A percentile compares a stretch with the other conserved stretches of the same genome.
Conservation (phyloP, 176 grass and related monocot genomes). For the Echinochloa phyllopogon region DNA sequence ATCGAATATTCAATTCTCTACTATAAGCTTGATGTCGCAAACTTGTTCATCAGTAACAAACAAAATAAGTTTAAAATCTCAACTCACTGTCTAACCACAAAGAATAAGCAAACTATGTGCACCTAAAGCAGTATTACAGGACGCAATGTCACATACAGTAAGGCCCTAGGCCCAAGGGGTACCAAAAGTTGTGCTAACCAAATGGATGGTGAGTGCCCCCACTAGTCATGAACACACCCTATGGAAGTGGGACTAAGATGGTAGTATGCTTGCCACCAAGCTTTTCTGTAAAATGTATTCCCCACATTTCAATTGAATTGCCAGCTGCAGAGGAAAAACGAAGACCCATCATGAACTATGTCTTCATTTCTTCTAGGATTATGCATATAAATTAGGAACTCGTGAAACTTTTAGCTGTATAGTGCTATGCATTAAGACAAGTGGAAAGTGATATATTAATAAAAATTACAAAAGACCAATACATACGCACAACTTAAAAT, state of each 20-base stretch:
- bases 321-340: background rate
- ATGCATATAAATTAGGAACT: background rate
- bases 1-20: background rate
- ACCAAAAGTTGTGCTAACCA: background rate
- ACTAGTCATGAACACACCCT: background rate
- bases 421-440: background rate
- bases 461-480: background rate
- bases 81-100: background rate
- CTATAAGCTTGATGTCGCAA: background rate
- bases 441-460: too few species aligned
- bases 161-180: background rate
- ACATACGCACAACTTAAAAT: background rate
- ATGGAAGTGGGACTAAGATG: background rate
- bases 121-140: constrained; percentile 3
- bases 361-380: background rate
- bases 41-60: background rate
- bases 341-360: background rate
- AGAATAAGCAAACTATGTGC: background rate
- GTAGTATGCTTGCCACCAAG: background rate
- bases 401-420: background rate
- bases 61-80: background rate
- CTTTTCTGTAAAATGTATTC: constrained; percentile 34
- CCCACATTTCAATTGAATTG: background rate
- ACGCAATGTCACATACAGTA: background rate
- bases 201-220: background rate